Base-by-base conservation (phyloP, 352 stramenopile genomes). In the Phytophthora crassamura region DNA sequence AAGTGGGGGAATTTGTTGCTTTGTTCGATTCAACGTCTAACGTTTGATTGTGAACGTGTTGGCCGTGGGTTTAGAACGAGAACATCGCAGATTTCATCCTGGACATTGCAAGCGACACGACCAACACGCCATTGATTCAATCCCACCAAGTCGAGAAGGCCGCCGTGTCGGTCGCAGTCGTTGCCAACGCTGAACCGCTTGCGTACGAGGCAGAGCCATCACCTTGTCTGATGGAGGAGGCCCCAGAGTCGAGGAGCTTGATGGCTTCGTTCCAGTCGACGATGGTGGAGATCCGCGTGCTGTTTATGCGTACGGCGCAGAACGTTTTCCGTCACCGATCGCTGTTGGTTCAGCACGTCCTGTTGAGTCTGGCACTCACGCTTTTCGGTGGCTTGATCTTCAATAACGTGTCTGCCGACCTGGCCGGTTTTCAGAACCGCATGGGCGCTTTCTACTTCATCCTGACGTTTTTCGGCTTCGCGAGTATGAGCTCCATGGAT, bases 361-460 rank as follows among this genome's bases (percentile, higher is more conserved):
- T 64, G 20, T 53, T 90, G 43, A 87, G 79, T 12, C 51, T 88
- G 7, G 49, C 67, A 33, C 67, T 92, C 7, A 79, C 69, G 30
- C 63, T 92, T 4, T 81, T 88, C 59, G 78, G 73, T 7, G 84
- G 81, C 0, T 40, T 88, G 15, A 90, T 90, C 58, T 92, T 92
- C 64, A 88, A 86, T 59, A 69, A 86, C 38, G 80, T 92, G 40
- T 84, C 80, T n/a, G 82, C 86, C 48, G 80, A 92, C 34, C 72
- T 92, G 14, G 84, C 84, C 15, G 84, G 84, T 3, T 92, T 92
- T 64, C 84, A 90, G 66, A 92, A 92, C 64, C 81, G 84, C 57
- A 90, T 77, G 38, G 84, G 81, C 30, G 81, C 84, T 15, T 92
- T 92, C 54, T 89, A 85, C 75, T 92, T 92, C 55, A 83, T 89